phyloP scores from a whole-genome alignment of 192 early-diverging fungal genomes.

The Linnemannia elongata region DNA sequence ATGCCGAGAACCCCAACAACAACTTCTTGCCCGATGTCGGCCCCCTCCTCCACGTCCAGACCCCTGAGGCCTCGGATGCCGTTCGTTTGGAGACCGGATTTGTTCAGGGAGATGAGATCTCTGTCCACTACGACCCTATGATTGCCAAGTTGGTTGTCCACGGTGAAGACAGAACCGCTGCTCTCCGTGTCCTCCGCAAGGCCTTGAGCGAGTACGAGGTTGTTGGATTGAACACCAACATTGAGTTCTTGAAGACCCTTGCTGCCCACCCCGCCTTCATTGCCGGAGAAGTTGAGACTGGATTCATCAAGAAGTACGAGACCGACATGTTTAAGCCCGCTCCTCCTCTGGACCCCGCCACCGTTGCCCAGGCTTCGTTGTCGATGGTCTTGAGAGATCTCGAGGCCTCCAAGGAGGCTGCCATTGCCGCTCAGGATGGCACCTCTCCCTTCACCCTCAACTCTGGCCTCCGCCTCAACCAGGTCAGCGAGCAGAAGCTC shows the following conservation, averaged over 20 bases:
- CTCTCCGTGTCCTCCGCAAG: slow-evolving; percentile 82
- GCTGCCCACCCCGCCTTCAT: slow-evolving; percentile 86
- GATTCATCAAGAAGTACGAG: slow-evolving; percentile 84
- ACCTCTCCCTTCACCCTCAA: slow-evolving; percentile 63
- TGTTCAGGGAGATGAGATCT: slow-evolving; percentile 89
- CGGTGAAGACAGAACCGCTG: slow-evolving; percentile 84
- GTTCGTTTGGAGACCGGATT: slow-evolving; percentile 96
- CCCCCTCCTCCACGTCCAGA: slow-evolving; percentile 81
- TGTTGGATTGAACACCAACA: slow-evolving; percentile 93
- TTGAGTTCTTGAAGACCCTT: slow-evolving; percentile 88
- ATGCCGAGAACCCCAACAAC: slow-evolving; percentile 93
- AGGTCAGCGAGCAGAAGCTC: slow-evolving; percentile 41
- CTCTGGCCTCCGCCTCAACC: slow-evolving; percentile 66
- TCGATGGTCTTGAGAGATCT: slow-evolving; percentile 53
- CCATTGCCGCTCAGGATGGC: slow-evolving; percentile 30
- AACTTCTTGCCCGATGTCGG: slow-evolving; percentile 96
- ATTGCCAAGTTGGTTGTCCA: slow-evolving; percentile 95
- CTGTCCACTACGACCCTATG: slow-evolving; percentile 96
- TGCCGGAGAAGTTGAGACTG: slow-evolving; percentile 92
- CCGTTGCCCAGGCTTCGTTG: slow-evolving; percentile 78
- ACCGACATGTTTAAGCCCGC: slow-evolving; percentile 49
- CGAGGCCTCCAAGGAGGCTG: slow-evolving; percentile 47
- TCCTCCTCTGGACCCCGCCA: slow-evolving; percentile 52
- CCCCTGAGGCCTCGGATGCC: slow-evolving; percentile 71
- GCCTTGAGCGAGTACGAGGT: slow-evolving; percentile 91